phyloP scores from a whole-genome alignment of 2,329 filamentous ascomycete genomes.

The Fusarium gaditjirri region DNA sequence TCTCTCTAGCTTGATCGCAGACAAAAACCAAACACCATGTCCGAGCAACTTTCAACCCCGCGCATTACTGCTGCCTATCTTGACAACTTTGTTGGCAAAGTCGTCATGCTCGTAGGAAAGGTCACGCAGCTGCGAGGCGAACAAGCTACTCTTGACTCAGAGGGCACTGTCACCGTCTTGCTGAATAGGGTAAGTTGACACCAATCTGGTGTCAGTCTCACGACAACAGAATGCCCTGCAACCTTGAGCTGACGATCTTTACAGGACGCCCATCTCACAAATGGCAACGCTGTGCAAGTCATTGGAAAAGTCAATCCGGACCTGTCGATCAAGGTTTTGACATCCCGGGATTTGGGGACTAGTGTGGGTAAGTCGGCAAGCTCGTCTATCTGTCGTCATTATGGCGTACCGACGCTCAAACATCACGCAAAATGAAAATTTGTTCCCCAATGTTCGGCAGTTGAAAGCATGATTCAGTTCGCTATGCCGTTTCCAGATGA shows the following conservation, averaged over 20 bases:
- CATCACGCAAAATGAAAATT: neutral
- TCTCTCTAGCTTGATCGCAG: neutral
- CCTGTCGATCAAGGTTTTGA: slow-evolving; percentile 76
- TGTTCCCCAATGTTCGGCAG: neutral
- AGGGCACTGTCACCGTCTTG: slow-evolving; percentile 78
- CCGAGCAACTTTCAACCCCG: slow-evolving; percentile 74
- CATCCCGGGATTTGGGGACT: slow-evolving; percentile 74
- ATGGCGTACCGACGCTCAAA: neutral
- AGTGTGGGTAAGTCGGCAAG: slow-evolving; percentile 69
- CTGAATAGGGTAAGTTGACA: slow-evolving; percentile 73
- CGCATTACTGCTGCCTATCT: slow-evolving; percentile 86
- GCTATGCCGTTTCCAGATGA: neutral
- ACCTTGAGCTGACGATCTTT: slow-evolving; percentile 4
- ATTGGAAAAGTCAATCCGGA: slow-evolving; percentile 84
- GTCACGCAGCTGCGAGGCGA: slow-evolving; percentile 86
- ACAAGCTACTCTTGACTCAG: slow-evolving; percentile 81
- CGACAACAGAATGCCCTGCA: neutral
- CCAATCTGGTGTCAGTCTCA: neutral
- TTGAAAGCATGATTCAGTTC: neutral
- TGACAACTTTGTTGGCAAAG: slow-evolving; percentile 76
- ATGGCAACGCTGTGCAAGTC: slow-evolving; percentile 77
- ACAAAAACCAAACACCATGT: slow-evolving; percentile 61
- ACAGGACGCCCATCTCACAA: slow-evolving; percentile 76
- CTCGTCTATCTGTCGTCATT: slow-evolving; percentile 35
- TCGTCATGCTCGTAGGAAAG: slow-evolving; percentile 87